Conservation (phyloP, 2,329 filamentous ascomycete genomes). For the Fusarium sp. region DNA sequence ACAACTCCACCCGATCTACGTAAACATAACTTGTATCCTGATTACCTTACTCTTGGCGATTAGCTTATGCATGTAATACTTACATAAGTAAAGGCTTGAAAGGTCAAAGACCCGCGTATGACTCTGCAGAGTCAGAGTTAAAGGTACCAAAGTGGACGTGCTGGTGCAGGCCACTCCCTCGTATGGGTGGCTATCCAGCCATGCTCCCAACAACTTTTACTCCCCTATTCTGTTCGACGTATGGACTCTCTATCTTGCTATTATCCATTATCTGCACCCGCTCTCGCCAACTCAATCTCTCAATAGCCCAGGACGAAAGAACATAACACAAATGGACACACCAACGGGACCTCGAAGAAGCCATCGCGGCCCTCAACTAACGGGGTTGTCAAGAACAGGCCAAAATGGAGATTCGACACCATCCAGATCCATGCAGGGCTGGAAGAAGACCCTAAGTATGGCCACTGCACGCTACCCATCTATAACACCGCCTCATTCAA, state of each 20-base stretch:
- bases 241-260: not conserved
- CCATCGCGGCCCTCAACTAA: not conserved
- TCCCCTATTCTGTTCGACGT: not conserved
- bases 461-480: not conserved
- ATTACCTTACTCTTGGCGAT: not conserved
- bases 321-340: not conserved
- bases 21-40: not conserved
- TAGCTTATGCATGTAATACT: not conserved
- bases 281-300: not conserved
- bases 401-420: not conserved
- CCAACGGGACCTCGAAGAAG: not conserved
- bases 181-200: not conserved
- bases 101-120: not conserved
- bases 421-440: not conserved
- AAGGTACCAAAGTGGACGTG: not conserved
- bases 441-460: not conserved
- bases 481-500: not conserved
- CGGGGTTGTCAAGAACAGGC: not conserved
- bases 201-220: not conserved
- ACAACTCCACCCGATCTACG: not conserved
- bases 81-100: not conserved
- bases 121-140: not conserved
- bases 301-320: not conserved
- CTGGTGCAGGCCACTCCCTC: not conserved
- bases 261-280: fast-evolving